Evolutionary conservation across 495 filamentous ascomycete genomes (phyloP).

Genomic region (Thermothielavioides terrestris): DNA sequence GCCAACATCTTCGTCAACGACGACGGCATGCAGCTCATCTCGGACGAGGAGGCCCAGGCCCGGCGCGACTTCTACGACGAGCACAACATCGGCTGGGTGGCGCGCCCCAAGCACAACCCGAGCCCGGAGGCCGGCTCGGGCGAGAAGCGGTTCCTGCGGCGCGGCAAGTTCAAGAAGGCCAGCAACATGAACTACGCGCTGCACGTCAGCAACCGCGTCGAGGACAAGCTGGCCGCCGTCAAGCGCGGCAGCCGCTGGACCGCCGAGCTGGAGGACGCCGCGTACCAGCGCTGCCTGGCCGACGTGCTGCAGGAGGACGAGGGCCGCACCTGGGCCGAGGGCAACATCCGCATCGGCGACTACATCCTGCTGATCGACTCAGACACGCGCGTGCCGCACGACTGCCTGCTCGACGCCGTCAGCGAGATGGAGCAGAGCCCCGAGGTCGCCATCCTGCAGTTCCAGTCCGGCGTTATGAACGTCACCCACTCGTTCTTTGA

Average conservation of each 20-base stretch:
- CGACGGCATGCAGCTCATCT: slow-evolving; percentile 64
- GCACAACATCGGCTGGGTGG: slow-evolving; percentile 74
- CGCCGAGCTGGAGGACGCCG: slow-evolving; percentile 48
- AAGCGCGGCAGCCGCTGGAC: slow-evolving; percentile 43
- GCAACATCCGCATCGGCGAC: slow-evolving; percentile 71
- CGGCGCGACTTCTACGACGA: slow-evolving; percentile 61
- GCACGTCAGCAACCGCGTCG: slow-evolving; percentile 50
- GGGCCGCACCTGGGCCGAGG: slow-evolving; percentile 69
- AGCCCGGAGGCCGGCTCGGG: slow-evolving; percentile 30
- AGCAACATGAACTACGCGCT: slow-evolving; percentile 81
- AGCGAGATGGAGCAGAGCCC: slow-evolving; percentile 74
- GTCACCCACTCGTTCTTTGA: slow-evolving; percentile 65
- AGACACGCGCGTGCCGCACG: slow-evolving; percentile 64
- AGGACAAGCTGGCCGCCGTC: slow-evolving; percentile 54
- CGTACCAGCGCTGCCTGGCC: slow-evolving; percentile 58
- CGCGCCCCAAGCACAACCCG: slow-evolving; percentile 53
- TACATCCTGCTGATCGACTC: slow-evolving; percentile 72
- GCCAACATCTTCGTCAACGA: slow-evolving; percentile 78
- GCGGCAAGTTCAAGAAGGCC: slow-evolving; percentile 66
- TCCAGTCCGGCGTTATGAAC: slow-evolving; percentile 74
- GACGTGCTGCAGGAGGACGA: slow-evolving; percentile 55
- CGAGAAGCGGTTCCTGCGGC: slow-evolving; percentile 53
- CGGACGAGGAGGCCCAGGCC: slow-evolving; percentile 54
- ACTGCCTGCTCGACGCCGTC: slow-evolving; percentile 69
- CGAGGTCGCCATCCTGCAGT: slow-evolving; percentile 74